Percentiles rank a stretch among this genome's conserved stretches.
Conservation (phyloP, 148 eudicot genomes). For the Simmondsia chinensis region DNA sequence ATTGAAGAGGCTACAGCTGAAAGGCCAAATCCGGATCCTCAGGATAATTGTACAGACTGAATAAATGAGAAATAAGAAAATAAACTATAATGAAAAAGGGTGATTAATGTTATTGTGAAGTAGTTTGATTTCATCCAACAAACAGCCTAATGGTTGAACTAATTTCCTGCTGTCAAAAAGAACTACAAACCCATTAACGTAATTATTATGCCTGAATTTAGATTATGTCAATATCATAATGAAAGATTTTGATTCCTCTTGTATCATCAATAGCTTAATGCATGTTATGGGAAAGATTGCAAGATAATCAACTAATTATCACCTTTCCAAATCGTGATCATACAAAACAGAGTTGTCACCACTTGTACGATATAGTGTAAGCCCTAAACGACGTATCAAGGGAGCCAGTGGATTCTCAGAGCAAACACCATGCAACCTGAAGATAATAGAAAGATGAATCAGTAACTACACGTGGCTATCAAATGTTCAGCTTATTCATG, state of each 20-base stretch:
- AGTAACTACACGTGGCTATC: background rate
- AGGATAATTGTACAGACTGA: slow-evolving; percentile 7
- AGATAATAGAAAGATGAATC: slow-evolving; percentile 2
- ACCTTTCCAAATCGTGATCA: slow-evolving; percentile 99
- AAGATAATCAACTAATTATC: slow-evolving; percentile 1
- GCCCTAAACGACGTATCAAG: slow-evolving; percentile 78
- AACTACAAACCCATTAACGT: too few relatives aligned
- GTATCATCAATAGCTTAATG: background rate
- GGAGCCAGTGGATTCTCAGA: slow-evolving; percentile 98
- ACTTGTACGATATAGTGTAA: slow-evolving; percentile 84
- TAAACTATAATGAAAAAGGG: background rate
- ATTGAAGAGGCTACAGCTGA: slow-evolving; percentile 74
- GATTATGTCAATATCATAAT: too few relatives aligned
- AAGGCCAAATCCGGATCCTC: slow-evolving; percentile 17
- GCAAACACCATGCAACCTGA: slow-evolving; percentile 98
- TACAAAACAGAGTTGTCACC: slow-evolving; percentile 95
- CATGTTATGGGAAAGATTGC: background rate
- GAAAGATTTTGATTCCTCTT: too few relatives aligned
- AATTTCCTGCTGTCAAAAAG: too few relatives aligned
- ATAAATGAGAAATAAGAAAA: background rate
- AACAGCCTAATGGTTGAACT: too few relatives aligned
- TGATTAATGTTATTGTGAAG: too few relatives aligned
- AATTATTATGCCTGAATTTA: too few relatives aligned
- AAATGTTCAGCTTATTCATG: background rate
- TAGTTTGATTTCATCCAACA: too few relatives aligned